These are phyloP conservation scores for Leccinum subgranulosum DNA, from an alignment of 768 basidiomycete genomes.

Conservation along the genomic window DNA sequence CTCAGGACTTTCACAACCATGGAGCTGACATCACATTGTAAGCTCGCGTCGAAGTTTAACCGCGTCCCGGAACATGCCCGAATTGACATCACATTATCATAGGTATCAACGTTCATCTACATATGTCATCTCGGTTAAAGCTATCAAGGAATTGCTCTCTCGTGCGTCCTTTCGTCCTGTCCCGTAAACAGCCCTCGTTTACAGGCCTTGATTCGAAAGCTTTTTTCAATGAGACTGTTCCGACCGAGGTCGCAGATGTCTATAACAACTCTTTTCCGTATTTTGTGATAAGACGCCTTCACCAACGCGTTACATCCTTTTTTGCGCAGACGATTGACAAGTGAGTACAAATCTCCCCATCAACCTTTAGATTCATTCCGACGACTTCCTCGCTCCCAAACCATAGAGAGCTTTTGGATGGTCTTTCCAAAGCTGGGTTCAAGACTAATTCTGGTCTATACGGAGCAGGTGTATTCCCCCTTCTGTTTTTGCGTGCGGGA, in stretches of 20 bases:
- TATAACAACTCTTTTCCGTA: constrained; percentile 16
- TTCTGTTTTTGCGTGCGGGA: constrained; percentile 29
- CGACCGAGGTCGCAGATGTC: constrained; percentile 22
- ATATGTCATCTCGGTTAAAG: constrained; percentile 14
- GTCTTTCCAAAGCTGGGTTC: constrained; percentile 38
- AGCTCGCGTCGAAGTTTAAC: not conserved
- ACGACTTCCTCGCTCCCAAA: not conserved
- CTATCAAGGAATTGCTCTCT: constrained; percentile 3
- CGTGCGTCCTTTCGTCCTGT: constrained; percentile 4
- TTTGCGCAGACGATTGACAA: constrained; percentile 25
- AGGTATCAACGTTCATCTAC: constrained; percentile 29
- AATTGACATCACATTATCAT: constrained; percentile 1
- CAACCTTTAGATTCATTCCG: not conserved
- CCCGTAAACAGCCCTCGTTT: not conserved
- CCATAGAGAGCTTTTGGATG: constrained; percentile 35
- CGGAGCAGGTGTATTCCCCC: constrained; percentile 30
- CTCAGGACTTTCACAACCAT: constrained; percentile 32
- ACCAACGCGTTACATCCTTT: constrained; percentile 17
- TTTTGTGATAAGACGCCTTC: constrained; percentile 12
- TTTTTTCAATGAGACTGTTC: constrained; percentile 18
- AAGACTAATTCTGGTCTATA: constrained; percentile 35
- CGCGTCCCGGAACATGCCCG: not conserved
- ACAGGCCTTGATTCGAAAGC: not conserved
- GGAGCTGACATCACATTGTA: constrained; percentile 32
- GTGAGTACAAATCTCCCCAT: constrained; percentile 9